Evolutionary conservation across 441 rosid genomes (phyloP).

Genomic region (Jatropha multifida): DNA sequence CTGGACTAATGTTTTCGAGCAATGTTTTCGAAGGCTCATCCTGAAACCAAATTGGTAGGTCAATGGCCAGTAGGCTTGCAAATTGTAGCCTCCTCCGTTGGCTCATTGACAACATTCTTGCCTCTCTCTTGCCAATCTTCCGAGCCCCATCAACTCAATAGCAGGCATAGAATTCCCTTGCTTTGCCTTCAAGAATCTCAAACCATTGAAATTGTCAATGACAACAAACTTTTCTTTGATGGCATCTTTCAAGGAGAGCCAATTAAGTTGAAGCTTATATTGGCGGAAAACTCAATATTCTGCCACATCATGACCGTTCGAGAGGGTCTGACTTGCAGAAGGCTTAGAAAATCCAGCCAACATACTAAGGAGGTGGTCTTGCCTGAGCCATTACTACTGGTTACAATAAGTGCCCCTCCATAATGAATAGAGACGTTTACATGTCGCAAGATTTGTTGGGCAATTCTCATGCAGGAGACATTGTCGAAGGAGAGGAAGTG

Average conservation of each 20-base stretch:
- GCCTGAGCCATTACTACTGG: conserved; percentile 72
- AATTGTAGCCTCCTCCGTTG: conserved; percentile 63
- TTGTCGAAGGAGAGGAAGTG: conserved; percentile 71
- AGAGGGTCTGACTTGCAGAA: conserved; percentile 83
- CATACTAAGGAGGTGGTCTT: conserved; percentile 81
- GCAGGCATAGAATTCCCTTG: too few species aligned
- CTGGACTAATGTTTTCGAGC: too few species aligned
- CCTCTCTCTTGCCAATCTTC: too few species aligned
- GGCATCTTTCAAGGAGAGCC: conserved; percentile 46
- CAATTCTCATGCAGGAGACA: conserved; percentile 92
- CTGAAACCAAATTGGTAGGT: conserved; percentile 68
- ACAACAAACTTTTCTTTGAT: too few species aligned
- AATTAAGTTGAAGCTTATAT: conserved; percentile 85
- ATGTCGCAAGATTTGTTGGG: conserved; percentile 68
- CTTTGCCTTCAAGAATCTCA: too few species aligned
- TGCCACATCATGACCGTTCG: conserved; percentile 84
- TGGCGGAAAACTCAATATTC: conserved; percentile 80
- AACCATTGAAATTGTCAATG: too few species aligned
- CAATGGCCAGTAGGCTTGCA: conserved; percentile 78
- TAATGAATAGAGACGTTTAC: conserved; percentile 61
- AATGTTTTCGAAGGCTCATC: conserved; percentile 56
- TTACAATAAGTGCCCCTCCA: conserved; percentile 80
- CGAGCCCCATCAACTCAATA: too few species aligned
- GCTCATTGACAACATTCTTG: too few species aligned
- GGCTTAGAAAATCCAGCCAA: conserved; percentile 81